These are phyloP conservation scores for Taphrina populina DNA, from an alignment of 1,139 yeast species.

Conservation along the genomic window DNA sequence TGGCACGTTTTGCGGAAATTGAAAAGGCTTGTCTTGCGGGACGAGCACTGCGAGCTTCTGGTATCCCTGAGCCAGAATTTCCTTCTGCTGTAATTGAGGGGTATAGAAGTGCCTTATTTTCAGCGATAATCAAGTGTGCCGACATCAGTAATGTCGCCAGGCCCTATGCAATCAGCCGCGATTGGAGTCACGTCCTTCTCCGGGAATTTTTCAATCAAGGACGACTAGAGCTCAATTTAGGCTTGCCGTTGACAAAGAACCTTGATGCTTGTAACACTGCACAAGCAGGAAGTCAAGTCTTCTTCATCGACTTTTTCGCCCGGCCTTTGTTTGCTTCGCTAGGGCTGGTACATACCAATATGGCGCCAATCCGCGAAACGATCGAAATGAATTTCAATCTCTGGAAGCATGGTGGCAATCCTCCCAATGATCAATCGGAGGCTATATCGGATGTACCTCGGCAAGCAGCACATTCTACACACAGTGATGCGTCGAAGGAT, in stretches of 20 bases:
- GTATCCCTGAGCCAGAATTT: too few species aligned
- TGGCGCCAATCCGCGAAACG: conserved; percentile 33
- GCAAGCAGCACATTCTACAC: too few species aligned
- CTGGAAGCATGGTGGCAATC: conserved; percentile 2
- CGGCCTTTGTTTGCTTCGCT: conserved; percentile 68
- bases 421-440: neutral
- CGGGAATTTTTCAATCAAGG: conserved; percentile 74
- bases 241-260: conserved; percentile 37
- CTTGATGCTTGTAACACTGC: conserved; percentile 47
- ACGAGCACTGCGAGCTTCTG: too few species aligned
- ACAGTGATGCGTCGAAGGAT: too few species aligned
- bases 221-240: conserved; percentile 51
- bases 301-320: conserved; percentile 81
- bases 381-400: conserved; percentile 8
- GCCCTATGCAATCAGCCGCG: conserved; percentile 68
- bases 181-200: conserved; percentile 79
- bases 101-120: conserved; percentile 53
- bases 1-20: conserved; percentile 47
- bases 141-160: conserved; percentile 91
- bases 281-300: conserved; percentile 74
- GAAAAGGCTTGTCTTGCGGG: conserved; percentile 1
- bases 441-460: too few species aligned
- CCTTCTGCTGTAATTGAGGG: conserved; percentile 31
- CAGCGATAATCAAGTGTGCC: conserved; percentile 82
- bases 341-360: conserved; percentile 48